Evolutionary conservation across 2,329 filamentous ascomycete species (phyloP).

Genomic region (Pestalotiopsis fici): DNA sequence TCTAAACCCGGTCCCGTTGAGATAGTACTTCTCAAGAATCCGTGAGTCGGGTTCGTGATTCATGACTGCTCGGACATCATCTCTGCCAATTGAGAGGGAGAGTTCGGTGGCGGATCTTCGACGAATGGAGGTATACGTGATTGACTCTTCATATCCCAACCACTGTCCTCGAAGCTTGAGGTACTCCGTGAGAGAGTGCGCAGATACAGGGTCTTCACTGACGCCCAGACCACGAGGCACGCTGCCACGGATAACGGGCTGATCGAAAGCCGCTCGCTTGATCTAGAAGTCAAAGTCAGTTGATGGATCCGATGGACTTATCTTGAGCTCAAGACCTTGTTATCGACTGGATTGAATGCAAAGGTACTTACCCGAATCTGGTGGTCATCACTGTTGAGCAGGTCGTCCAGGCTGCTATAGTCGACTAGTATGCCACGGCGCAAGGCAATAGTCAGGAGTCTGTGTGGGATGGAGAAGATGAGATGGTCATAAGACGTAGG

Average conservation of each 20-base stretch:
- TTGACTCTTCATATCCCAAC: not conserved
- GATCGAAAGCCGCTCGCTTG: too few relatives aligned
- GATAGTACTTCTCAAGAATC: not conserved
- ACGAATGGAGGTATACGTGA: not conserved
- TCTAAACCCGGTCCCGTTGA: not conserved
- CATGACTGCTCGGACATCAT: not conserved
- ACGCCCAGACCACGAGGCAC: not conserved
- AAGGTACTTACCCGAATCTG: not conserved
- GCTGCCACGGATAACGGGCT: too few relatives aligned
- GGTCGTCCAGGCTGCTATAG: not conserved
- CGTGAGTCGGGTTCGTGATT: not conserved
- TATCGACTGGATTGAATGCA: too few relatives aligned
- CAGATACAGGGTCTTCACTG: not conserved
- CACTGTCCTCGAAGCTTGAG: not conserved
- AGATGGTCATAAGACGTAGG: not conserved
- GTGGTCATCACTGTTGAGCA: not conserved
- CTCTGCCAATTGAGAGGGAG: not conserved
- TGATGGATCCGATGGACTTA: too few relatives aligned
- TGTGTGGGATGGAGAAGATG: not conserved
- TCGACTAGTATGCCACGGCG: not conserved
- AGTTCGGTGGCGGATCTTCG: not conserved
- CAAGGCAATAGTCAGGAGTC: not conserved
- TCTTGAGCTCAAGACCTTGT: too few relatives aligned
- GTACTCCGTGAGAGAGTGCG: not conserved
- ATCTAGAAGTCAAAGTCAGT: too few relatives aligned